phyloP scores from a whole-genome alignment of 495 filamentous ascomycete species.

The Penicillium robsamsonii region DNA sequence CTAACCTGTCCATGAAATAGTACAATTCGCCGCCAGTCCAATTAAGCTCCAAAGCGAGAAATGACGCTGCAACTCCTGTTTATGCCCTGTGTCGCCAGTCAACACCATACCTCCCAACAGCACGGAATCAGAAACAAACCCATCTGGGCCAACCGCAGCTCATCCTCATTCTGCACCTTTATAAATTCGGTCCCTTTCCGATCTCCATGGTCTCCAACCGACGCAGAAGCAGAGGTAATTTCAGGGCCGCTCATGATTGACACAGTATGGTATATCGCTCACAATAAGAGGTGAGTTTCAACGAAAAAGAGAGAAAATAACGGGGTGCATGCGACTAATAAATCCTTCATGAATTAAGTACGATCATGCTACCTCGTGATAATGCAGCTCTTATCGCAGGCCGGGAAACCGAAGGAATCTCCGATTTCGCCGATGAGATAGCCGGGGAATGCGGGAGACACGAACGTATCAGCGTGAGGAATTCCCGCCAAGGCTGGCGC shows the following conservation, averaged over 20 bases:
- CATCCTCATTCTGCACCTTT: slow-evolving; percentile 34
- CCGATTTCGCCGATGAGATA: slow-evolving; percentile 23
- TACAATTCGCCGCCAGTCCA: slow-evolving; percentile 40
- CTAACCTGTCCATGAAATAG: slow-evolving; percentile 42
- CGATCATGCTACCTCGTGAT: not conserved
- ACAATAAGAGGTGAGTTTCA: not conserved
- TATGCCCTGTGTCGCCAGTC: slow-evolving; percentile 30
- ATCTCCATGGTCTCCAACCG: not conserved
- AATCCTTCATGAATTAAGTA: slow-evolving; percentile 7
- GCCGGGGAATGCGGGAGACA: slow-evolving; percentile 4
- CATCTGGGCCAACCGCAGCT: slow-evolving; percentile 44
- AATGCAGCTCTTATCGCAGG: slow-evolving; percentile 21
- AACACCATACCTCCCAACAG: not conserved
- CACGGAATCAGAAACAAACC: slow-evolving; percentile 23
- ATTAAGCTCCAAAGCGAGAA: slow-evolving; percentile 42
- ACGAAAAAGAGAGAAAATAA: not conserved
- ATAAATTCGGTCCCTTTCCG: slow-evolving; percentile 6
- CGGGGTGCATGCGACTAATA: not conserved
- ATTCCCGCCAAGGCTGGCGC: not conserved
- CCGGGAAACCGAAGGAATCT: slow-evolving; percentile 10
- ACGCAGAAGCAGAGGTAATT: not conserved
- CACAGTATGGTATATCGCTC: not conserved
- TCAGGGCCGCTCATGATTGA: slow-evolving; percentile 14
- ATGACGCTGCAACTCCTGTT: slow-evolving; percentile 40
- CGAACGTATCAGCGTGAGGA: slow-evolving; percentile 13